Evolutionary conservation across 352 stramenopile species (phyloP).

Genomic region (Pythium aphanidermatum): DNA sequence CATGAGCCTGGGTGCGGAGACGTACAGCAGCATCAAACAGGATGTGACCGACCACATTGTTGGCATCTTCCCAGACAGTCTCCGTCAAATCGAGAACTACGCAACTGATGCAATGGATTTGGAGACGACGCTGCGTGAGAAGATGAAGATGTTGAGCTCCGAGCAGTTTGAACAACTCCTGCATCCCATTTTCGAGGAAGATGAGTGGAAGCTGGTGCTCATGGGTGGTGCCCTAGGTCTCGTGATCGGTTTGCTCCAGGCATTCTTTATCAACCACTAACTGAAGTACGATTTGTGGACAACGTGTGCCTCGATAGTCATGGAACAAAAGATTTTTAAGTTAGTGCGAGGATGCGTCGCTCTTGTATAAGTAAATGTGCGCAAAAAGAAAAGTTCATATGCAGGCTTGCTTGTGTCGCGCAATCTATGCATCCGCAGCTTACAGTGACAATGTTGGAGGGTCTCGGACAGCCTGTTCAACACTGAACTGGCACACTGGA

Average conservation of each 20-base stretch:
- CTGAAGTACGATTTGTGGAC: not conserved
- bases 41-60: slow-evolving; percentile 87
- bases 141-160: slow-evolving; percentile 87
- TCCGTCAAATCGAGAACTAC: slow-evolving; percentile 92
- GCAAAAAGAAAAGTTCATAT: too few relatives aligned
- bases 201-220: slow-evolving; percentile 97
- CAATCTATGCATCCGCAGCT: too few relatives aligned
- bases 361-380: too few relatives aligned
- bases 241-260: slow-evolving; percentile 89
- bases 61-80: slow-evolving; percentile 76
- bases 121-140: slow-evolving; percentile 86
- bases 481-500: slow-evolving; percentile 84
- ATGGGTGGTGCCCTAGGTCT: slow-evolving; percentile 93
- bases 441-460: not conserved
- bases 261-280: slow-evolving; percentile 84
- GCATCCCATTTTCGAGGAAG: slow-evolving; percentile 98
- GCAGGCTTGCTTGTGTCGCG: too few relatives aligned
- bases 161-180: slow-evolving; percentile 94
- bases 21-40: slow-evolving; percentile 82
- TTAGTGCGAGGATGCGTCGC: too few relatives aligned
- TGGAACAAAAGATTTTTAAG: too few relatives aligned
- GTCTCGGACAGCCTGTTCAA: slow-evolving; percentile 32
- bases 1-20: slow-evolving; percentile 76
- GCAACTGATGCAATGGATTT: slow-evolving; percentile 90
- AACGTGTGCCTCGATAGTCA: not conserved